Evolutionary conservation across 1,284 basidiomycete genomes (phyloP).

Genomic region (Hemileccinum hortonii): DNA sequence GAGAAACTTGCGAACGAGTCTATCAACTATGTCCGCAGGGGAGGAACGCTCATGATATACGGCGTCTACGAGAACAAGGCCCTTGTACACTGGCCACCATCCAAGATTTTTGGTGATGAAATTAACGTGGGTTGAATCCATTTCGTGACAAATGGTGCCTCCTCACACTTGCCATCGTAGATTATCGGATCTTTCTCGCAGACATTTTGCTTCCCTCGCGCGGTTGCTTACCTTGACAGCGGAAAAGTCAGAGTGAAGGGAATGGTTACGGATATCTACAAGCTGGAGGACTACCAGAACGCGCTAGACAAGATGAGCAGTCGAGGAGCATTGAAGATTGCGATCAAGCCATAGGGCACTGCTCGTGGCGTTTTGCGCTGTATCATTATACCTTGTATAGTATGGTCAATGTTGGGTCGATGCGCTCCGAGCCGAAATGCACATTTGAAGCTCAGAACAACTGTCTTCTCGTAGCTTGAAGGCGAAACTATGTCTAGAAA

Average conservation of each 20-base stretch:
- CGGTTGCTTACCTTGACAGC: conserved; percentile 83
- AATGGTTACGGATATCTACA: conserved; percentile 77
- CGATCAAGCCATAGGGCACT: conserved; percentile 49
- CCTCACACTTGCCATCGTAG: conserved; percentile 35
- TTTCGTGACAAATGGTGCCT: background rate
- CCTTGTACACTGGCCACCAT: conserved; percentile 78
- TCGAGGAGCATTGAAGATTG: conserved; percentile 67
- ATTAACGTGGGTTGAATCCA: conserved; percentile 54
- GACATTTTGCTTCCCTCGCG: conserved; percentile 83
- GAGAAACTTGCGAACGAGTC: conserved; percentile 78
- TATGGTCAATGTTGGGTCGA: background rate
- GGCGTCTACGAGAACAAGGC: conserved; percentile 77
- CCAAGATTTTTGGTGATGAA: conserved; percentile 84
- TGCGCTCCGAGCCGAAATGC: background rate
- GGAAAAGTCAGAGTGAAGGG: conserved; percentile 81
- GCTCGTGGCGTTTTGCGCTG: background rate
- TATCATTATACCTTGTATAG: conserved; percentile 25
- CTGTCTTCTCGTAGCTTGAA: too few relatives aligned
- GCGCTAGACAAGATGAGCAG: conserved; percentile 85
- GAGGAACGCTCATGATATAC: conserved; percentile 72
- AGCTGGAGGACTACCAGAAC: conserved; percentile 74
- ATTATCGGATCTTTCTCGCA: conserved; percentile 87
- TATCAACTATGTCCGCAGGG: conserved; percentile 82
- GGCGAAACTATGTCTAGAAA: too few relatives aligned
- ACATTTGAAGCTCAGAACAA: too few relatives aligned